These are phyloP conservation scores for Saccharomyces hybrid DNA, from an alignment of 1,139 yeast genomes.

Conservation along the genomic window DNA sequence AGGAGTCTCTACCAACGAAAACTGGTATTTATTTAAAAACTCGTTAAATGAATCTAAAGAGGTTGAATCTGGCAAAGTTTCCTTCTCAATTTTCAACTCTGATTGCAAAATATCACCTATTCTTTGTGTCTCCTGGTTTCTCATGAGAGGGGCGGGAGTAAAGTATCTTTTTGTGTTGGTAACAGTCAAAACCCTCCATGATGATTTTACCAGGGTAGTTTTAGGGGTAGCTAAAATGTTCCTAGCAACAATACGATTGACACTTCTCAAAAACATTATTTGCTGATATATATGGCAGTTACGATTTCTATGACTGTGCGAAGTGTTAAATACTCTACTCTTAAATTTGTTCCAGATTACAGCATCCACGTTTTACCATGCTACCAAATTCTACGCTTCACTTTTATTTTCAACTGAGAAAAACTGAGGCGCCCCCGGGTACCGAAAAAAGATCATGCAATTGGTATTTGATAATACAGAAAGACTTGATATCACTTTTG, in stretches of 20 bases:
- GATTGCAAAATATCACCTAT: slow-evolving; percentile 20
- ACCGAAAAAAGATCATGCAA: neutral
- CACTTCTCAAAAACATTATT: neutral
- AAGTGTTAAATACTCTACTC: too few species aligned
- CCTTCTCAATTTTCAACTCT: slow-evolving; percentile 36
- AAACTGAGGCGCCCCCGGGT: neutral
- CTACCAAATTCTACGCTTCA: too few species aligned
- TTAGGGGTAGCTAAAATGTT: neutral
- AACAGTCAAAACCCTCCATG: neutral
- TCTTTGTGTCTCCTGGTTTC: slow-evolving; percentile 12
- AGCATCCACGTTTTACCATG: too few species aligned
- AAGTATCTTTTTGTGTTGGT: slow-evolving; percentile 11
- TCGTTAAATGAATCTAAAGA: slow-evolving; percentile 20
- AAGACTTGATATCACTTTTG: neutral
- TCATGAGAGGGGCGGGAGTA: slow-evolving; percentile 8
- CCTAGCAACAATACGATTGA: neutral
- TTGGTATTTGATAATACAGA: neutral
- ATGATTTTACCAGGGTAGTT: neutral
- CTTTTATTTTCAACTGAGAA: neutral
- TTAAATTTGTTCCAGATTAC: neutral
- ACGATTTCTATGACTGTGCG: neutral
- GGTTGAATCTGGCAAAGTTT: slow-evolving; percentile 30
- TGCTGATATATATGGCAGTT: neutral
- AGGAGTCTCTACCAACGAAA: slow-evolving; percentile 44
- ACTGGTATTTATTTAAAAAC: slow-evolving; percentile 49